Evolutionary conservation across 805 yeast species (phyloP).

Genomic region (Yarrowia keelungensis): DNA sequence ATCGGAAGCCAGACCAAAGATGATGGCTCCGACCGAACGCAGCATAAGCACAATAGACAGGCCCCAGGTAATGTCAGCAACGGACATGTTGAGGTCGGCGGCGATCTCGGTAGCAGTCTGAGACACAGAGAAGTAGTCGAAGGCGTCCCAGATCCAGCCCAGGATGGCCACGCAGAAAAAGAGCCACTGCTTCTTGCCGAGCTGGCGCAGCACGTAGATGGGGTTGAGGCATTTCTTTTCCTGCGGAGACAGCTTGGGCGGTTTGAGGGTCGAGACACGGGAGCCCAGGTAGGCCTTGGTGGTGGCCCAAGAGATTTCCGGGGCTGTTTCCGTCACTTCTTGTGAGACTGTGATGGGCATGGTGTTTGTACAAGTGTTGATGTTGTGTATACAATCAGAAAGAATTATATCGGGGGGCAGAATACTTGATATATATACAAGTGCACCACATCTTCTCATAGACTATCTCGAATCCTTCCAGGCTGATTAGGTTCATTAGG

Average conservation of each 20-base stretch:
- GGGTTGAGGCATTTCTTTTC: conserved; percentile 59
- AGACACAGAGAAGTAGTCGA: conserved; percentile 72
- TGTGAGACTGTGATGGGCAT: conserved; percentile 34
- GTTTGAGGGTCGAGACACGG: conserved; percentile 48
- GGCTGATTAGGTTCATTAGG: conserved; percentile 3
- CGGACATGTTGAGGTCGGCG: conserved; percentile 53
- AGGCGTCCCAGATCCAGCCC: conserved; percentile 77
- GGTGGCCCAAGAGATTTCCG: conserved; percentile 44
- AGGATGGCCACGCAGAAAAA: conserved; percentile 64
- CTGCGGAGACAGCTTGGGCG: conserved; percentile 43
- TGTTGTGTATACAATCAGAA: no score
- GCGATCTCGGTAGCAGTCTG: conserved; percentile 63
- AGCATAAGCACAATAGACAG: conserved; percentile 74
- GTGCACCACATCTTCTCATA: background rate
- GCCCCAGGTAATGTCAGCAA: conserved; percentile 71
- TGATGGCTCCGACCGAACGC: conserved; percentile 72
- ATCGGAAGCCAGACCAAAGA: conserved; percentile 69
- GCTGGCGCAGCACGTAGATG: conserved; percentile 58
- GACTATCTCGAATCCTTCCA: background rate
- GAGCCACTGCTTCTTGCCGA: conserved; percentile 65
- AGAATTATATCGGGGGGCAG: background rate
- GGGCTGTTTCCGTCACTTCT: conserved; percentile 40
- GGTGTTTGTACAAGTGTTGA: background rate
- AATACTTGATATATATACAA: background rate
- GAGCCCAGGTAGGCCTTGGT: conserved; percentile 48